Evolutionary conservation across 2,329 filamentous ascomycete species (phyloP).

Genomic region (Paecilomyces sp.): DNA sequence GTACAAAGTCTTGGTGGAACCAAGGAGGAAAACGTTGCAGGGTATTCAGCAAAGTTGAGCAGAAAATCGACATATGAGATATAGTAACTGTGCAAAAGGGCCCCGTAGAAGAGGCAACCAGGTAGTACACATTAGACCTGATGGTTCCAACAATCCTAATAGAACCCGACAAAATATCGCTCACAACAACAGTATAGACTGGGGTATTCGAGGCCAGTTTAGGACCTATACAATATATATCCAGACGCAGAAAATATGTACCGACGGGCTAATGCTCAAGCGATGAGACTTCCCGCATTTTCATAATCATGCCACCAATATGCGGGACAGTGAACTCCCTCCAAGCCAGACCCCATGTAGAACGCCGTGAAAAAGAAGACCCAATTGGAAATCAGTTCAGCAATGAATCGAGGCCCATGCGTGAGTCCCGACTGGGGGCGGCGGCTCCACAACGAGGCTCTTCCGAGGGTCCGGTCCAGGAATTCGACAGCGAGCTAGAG

Average conservation of each 20-base stretch:
- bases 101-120: background rate
- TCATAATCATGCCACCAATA: background rate
- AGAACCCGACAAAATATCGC: background rate
- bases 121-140: background rate
- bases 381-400: slow-evolving; percentile 25
- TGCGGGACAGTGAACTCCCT: background rate
- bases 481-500: slow-evolving; percentile 17
- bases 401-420: slow-evolving; percentile 32
- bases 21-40: background rate
- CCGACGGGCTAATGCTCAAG: background rate
- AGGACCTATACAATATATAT: background rate
- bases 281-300: background rate
- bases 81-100: background rate
- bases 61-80: background rate
- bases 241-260: background rate
- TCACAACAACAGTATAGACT: background rate
- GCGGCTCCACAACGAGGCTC: slow-evolving; percentile 3
- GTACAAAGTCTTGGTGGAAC: background rate
- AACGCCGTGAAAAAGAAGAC: slow-evolving; percentile 7
- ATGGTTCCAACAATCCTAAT: background rate
- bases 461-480: slow-evolving; percentile 13
- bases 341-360: slow-evolving; percentile 2
- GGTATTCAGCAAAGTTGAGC: background rate
- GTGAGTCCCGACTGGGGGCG: slow-evolving; percentile 22
- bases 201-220: background rate